Conservation (phyloP, 345 rosid species). For the Sapria himalayana region DNA sequence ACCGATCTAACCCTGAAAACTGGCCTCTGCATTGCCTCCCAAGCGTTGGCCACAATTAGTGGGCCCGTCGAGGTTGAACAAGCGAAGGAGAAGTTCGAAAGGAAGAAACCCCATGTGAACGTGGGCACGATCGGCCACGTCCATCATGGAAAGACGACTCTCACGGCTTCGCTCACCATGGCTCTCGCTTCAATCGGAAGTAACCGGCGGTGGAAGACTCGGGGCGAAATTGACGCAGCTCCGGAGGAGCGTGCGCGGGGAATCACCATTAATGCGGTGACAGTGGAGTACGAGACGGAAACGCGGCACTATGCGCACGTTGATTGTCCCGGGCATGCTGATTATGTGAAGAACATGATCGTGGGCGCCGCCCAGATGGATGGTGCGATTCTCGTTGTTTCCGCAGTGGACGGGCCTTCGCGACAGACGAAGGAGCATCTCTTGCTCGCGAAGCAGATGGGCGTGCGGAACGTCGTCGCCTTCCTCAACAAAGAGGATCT, state of each 20-base stretch:
- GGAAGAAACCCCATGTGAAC: slow-evolving; percentile 84
- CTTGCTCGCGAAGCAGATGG: slow-evolving; percentile 68
- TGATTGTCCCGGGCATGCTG: slow-evolving; percentile 83
- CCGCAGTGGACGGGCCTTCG: slow-evolving; percentile 86
- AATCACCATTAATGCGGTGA: slow-evolving; percentile 81
- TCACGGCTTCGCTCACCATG: slow-evolving; percentile 85
- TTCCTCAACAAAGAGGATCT: slow-evolving; percentile 85
- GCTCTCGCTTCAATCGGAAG: slow-evolving; percentile 58
- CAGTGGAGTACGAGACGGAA: slow-evolving; percentile 81
- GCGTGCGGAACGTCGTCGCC: slow-evolving; percentile 81
- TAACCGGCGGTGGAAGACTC: slow-evolving; percentile 51
- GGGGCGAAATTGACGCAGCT: slow-evolving; percentile 90
- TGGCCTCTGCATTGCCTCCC: slow-evolving; percentile 26
- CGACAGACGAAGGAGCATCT: slow-evolving; percentile 87
- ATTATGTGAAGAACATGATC: slow-evolving; percentile 85
- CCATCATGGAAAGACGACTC: slow-evolving; percentile 89
- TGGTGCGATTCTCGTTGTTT: slow-evolving; percentile 71
- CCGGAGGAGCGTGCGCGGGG: slow-evolving; percentile 91
- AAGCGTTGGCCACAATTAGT: slow-evolving; percentile 68
- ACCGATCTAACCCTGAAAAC: slow-evolving; percentile 4
- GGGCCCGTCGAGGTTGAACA: too few relatives aligned
- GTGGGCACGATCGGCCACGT: slow-evolving; percentile 88
- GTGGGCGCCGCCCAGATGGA: slow-evolving; percentile 87
- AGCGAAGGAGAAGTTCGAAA: slow-evolving; percentile 93
- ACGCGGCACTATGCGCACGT: slow-evolving; percentile 85